Percentiles rank a stretch among this genome's conserved stretches.
Evolutionary conservation across 345 rosid genomes (phyloP).

Genomic region (Gossypium rotundifolium): DNA sequence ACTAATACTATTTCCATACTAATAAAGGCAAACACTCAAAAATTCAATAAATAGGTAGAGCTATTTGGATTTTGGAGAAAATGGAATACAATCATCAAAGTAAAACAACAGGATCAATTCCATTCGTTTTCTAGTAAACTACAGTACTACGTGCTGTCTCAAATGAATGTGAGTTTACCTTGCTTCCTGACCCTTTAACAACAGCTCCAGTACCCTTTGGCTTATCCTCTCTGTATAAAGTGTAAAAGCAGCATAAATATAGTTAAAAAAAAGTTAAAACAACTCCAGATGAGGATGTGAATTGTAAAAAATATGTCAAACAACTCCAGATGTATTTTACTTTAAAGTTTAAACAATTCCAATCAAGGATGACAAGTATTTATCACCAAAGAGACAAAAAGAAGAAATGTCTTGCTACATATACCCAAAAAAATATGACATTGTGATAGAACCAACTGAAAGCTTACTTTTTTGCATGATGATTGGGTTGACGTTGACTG

Average conservation of each 20-base stretch:
- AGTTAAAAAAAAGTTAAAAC: not conserved
- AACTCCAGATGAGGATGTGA: not conserved
- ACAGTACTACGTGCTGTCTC: not conserved
- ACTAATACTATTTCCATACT: not conserved
- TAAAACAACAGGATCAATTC: not conserved
- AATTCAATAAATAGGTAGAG: not conserved
- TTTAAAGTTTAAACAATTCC: not conserved
- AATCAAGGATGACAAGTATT: not conserved
- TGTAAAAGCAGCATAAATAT: slow-evolving; percentile 7
- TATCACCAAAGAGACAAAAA: not conserved
- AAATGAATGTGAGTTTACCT: slow-evolving; percentile 38
- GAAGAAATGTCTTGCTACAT: not conserved
- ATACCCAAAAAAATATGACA: not conserved
- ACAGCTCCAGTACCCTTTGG: slow-evolving; percentile 33
- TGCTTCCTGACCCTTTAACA: slow-evolving; percentile 40
- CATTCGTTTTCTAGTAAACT: not conserved
- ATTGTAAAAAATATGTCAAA: not conserved
- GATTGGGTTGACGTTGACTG: slow-evolving; percentile 26
- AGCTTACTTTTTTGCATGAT: slow-evolving; percentile 39
- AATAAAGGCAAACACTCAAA: not conserved
- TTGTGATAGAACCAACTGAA: not conserved
- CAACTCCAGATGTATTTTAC: not conserved
- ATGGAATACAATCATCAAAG: not conserved
- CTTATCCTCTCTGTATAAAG: slow-evolving; percentile 46
- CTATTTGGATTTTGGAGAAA: not conserved